Conservation (phyloP, 352 stramenopile genomes). For the Phytophthora brassicae region DNA sequence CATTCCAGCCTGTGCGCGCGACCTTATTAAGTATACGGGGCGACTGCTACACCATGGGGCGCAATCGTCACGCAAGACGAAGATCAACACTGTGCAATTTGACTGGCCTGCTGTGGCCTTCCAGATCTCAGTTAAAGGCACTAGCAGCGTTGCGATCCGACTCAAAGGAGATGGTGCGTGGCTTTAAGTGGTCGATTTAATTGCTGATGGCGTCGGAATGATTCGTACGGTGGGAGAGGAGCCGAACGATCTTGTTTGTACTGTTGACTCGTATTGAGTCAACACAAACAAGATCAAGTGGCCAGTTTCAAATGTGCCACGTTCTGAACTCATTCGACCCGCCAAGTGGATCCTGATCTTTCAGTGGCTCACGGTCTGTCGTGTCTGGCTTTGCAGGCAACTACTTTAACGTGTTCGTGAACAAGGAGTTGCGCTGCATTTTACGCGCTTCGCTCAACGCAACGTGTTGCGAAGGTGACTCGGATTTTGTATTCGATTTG, state of each 20-base stretch:
- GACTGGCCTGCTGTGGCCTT: conserved; percentile 79
- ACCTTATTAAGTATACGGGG: conserved; percentile 77
- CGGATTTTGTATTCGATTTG: neutral
- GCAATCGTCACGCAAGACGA: conserved; percentile 59
- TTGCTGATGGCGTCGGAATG: conserved; percentile 14
- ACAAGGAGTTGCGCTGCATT: conserved; percentile 71
- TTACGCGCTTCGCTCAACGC: conserved; percentile 74
- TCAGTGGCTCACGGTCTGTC: conserved; percentile 2
- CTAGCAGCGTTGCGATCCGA: conserved; percentile 67
- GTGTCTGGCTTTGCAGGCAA: conserved; percentile 51
- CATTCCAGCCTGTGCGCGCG: conserved; percentile 62
- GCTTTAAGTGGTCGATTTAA: neutral
- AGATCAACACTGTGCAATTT: conserved; percentile 88
- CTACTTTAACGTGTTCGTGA: conserved; percentile 89
- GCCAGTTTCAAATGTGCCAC: conserved; percentile 31
- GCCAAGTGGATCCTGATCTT: conserved; percentile 18
- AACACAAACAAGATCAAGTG: conserved; percentile 21
- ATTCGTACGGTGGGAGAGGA: conserved; percentile 12
- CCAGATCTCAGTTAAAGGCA: conserved; percentile 59
- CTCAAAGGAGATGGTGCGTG: conserved; percentile 81
- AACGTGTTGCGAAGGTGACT: conserved; percentile 78
- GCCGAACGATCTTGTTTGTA: conserved; percentile 12
- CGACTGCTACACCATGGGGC: conserved; percentile 75
- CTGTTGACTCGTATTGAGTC: conserved; percentile 1
- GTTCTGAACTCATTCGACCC: conserved; percentile 48